These are phyloP conservation scores for Nasturtium officinale DNA, from an alignment of 345 rosid species.

Conservation along the genomic window DNA sequence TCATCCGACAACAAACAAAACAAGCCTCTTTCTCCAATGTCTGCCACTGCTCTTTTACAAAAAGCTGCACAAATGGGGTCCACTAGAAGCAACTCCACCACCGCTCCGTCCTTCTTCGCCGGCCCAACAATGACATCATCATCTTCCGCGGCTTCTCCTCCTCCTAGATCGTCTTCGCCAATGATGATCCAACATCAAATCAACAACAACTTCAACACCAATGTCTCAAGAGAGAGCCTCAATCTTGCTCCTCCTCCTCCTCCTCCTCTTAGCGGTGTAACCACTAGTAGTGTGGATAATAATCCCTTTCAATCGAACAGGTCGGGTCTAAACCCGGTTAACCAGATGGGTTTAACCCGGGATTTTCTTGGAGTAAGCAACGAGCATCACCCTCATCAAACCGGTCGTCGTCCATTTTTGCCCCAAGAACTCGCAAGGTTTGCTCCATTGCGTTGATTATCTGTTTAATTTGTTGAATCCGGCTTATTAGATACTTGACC, in stretches of 20 bases:
- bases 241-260: conserved; percentile 42
- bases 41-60: conserved; percentile 90
- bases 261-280: conserved; percentile 29
- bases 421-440: conserved; percentile 75
- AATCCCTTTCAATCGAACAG: conserved; percentile 29
- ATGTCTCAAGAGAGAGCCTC: conserved; percentile 32
- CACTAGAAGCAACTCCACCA: conserved; percentile 61
- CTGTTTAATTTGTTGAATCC: background rate
- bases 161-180: conserved; percentile 40
- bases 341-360: conserved; percentile 59
- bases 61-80: conserved; percentile 98
- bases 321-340: conserved; percentile 45
- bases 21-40: conserved; percentile 61
- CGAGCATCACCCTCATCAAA: conserved; percentile 47
- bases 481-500: background rate
- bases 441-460: conserved; percentile 60
- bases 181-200: conserved; percentile 40
- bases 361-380: conserved; percentile 81
- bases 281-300: conserved; percentile 25
- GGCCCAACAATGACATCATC: conserved; percentile 50
- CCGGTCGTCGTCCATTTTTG: conserved; percentile 51
- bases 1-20: conserved; percentile 50
- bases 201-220: conserved; percentile 35
- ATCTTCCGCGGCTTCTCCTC: conserved; percentile 51
- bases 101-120: conserved; percentile 50